Evolutionary conservation across 768 basidiomycete genomes (phyloP).

Genomic region (Flagelloscypha sp.): DNA sequence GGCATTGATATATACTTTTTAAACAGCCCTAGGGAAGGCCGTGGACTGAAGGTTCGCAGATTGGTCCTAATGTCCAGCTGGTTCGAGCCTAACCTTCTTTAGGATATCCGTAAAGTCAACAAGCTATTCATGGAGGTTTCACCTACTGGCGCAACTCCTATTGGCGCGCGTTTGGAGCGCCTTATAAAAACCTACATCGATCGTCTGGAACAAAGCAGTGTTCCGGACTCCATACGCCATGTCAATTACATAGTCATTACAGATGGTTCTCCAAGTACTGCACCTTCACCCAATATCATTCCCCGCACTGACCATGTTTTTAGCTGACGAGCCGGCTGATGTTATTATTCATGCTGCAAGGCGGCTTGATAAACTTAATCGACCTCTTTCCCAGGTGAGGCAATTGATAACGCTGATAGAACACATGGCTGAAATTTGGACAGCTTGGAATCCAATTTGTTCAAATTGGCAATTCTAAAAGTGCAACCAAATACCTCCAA

Average conservation of each 20-base stretch:
- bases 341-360: constrained; percentile 27
- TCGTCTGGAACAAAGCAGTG: constrained; percentile 22
- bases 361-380: constrained; percentile 32
- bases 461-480: constrained; percentile 37
- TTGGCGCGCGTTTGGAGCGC: constrained; percentile 5
- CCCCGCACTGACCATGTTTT: background rate
- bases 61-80: too few species aligned
- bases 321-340: constrained; percentile 31
- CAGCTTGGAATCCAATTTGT: constrained; percentile 51
- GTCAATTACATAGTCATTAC: constrained; percentile 40
- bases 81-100: too few species aligned
- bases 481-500: constrained; percentile 32
- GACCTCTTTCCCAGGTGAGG: too few species aligned
- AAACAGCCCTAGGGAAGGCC: constrained; percentile 17
- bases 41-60: too few species aligned
- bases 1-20: constrained; percentile 45
- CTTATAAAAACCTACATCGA: constrained; percentile 11
- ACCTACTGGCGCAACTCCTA: constrained; percentile 32
- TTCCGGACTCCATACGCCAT: constrained; percentile 25
- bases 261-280: constrained; percentile 38
- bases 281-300: background rate
- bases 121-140: constrained; percentile 26
- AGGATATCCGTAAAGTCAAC: constrained; percentile 19
- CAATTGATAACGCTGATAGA: too few species aligned
- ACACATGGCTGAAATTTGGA: too few species aligned